phyloP scores from a whole-genome alignment of 768 basidiomycete genomes.

The Leucosporidium scottii region DNA sequence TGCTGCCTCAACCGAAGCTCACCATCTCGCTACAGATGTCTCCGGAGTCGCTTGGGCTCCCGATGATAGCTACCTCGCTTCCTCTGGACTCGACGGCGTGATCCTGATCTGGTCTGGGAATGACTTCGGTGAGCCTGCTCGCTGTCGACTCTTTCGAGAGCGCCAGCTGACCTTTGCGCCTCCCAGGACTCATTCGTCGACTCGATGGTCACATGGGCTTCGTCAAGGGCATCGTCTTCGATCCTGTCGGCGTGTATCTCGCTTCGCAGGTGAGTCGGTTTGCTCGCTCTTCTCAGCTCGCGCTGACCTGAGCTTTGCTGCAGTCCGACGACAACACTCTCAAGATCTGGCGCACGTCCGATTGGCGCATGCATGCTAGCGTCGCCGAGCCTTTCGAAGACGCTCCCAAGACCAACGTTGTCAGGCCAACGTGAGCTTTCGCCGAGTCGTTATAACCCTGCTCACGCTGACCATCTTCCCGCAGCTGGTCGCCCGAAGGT shows the following conservation, averaged over 20 bases:
- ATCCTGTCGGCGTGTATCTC: conserved; percentile 93
- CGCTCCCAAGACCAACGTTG: conserved; percentile 84
- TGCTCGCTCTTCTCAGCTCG: not conserved
- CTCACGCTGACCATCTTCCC: conserved; percentile 4
- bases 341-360: conserved; percentile 90
- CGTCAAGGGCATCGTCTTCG: conserved; percentile 98
- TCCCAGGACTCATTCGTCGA: conserved; percentile 67
- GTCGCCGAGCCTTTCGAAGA: conserved; percentile 85
- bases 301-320: not conserved
- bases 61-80: conserved; percentile 83
- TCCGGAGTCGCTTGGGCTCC: conserved; percentile 93
- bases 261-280: conserved; percentile 57
- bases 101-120: conserved; percentile 91
- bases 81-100: conserved; percentile 83
- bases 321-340: conserved; percentile 94
- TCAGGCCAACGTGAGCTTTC: conserved; percentile 19
- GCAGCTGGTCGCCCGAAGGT: conserved; percentile 98
- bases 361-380: conserved; percentile 79
- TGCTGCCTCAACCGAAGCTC: not conserved
- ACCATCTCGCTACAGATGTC: conserved; percentile 56
- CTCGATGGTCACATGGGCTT: conserved; percentile 88
- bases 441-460: not conserved
- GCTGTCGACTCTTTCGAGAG: not conserved
- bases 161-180: not conserved
- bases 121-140: conserved; percentile 62